Percentiles rank a stretch among this genome's conserved stretches.
phyloP scores from a whole-genome alignment of 805 yeast species.

The Blastobotrys americana region DNA sequence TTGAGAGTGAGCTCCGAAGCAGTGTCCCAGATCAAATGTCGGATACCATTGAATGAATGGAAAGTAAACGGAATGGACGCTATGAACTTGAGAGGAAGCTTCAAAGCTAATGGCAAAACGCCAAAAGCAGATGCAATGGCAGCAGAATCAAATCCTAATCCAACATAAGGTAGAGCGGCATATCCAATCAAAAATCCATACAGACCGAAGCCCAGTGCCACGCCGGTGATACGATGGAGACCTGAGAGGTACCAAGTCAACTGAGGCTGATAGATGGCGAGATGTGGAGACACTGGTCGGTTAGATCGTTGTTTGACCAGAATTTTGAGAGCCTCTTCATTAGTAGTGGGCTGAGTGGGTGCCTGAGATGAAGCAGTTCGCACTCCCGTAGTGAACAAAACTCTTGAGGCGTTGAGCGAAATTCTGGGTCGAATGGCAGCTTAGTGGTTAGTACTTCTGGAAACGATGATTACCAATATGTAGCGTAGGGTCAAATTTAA shows the following conservation, averaged over 20 bases:
- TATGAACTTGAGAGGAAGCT: slow-evolving; percentile 57
- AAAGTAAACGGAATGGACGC: slow-evolving; percentile 79
- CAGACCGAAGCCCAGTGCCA: slow-evolving; percentile 71
- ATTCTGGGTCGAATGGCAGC: neutral
- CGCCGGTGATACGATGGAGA: slow-evolving; percentile 83
- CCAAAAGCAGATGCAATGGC: slow-evolving; percentile 49
- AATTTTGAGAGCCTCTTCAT: slow-evolving; percentile 57
- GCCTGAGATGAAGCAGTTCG: neutral
- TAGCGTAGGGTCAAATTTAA: too few species aligned
- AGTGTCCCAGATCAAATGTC: slow-evolving; percentile 92
- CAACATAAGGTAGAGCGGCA: slow-evolving; percentile 61
- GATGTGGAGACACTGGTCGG: slow-evolving; percentile 89
- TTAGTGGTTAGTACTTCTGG: too few species aligned
- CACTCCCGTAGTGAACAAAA: slow-evolving; percentile 3
- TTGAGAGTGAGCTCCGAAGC: slow-evolving; percentile 72
- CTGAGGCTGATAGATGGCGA: slow-evolving; percentile 86
- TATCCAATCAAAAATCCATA: slow-evolving; percentile 71
- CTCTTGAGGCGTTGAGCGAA: neutral
- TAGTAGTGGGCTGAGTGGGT: slow-evolving; percentile 46
- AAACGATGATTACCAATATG: too few species aligned
- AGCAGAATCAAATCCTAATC: slow-evolving; percentile 47
- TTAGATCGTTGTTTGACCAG: slow-evolving; percentile 73
- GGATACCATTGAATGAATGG: slow-evolving; percentile 80
- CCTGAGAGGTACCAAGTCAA: slow-evolving; percentile 75
- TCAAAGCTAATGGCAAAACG: slow-evolving; percentile 55